These are phyloP conservation scores for Trametes polyzona DNA, from an alignment of 1,284 basidiomycete species.

Conservation along the genomic window DNA sequence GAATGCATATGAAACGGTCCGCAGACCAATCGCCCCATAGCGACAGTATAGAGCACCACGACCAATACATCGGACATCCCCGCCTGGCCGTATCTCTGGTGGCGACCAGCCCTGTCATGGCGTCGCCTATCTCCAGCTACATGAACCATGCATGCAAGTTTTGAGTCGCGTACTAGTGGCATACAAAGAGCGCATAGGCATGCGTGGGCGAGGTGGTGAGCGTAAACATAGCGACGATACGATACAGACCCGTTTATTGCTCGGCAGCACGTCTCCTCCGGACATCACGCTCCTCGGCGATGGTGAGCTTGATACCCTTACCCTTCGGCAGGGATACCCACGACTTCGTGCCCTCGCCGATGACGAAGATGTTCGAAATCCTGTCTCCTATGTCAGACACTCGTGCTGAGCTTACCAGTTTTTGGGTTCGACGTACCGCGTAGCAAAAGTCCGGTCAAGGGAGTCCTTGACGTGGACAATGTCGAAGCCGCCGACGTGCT, in stretches of 20 bases:
- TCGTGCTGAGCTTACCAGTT: not conserved
- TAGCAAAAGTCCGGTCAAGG: conserved; percentile 94
- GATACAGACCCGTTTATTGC: conserved; percentile 37
- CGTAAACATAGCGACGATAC: conserved; percentile 37
- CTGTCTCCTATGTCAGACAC: conserved; percentile 46
- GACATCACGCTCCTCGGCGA: conserved; percentile 84
- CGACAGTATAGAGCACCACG: too few relatives aligned
- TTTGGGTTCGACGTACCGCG: conserved; percentile 67
- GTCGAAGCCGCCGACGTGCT: conserved; percentile 97
- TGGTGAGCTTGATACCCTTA: conserved; percentile 95
- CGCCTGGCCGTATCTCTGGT: too few relatives aligned
- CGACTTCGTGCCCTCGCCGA: conserved; percentile 94
- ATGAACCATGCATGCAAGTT: conserved; percentile 31
- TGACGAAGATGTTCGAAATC: conserved; percentile 97
- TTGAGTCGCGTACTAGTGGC: conserved; percentile 38
- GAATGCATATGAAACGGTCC: too few relatives aligned
- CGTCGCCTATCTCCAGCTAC: conserved; percentile 14
- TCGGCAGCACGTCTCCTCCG: conserved; percentile 75
- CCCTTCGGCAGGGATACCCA: conserved; percentile 98
- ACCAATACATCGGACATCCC: too few relatives aligned
- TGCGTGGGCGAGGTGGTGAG: conserved; percentile 28
- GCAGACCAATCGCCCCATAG: too few relatives aligned
- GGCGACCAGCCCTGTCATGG: too few relatives aligned
- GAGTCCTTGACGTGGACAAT: conserved; percentile 98
- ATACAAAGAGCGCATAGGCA: conserved; percentile 56